These are phyloP conservation scores for Talaromyces sp. DNA, from an alignment of 2,329 filamentous ascomycete species.

Conservation along the genomic window DNA sequence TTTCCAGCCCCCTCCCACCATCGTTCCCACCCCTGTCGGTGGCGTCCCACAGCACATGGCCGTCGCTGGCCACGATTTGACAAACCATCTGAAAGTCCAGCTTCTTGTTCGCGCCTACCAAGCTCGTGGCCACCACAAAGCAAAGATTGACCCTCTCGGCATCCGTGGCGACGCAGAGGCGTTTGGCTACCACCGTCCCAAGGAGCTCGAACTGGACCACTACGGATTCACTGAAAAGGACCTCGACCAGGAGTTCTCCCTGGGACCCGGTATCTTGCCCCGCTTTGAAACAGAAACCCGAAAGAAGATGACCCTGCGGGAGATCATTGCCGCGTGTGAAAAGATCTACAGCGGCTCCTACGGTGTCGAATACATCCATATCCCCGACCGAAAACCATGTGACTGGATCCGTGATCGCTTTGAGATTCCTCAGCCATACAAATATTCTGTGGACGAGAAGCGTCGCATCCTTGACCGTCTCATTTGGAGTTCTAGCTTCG, in stretches of 20 bases:
- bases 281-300: constrained; percentile 84
- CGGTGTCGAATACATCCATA: constrained; percentile 97
- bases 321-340: constrained; percentile 91
- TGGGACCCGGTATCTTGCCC: constrained; percentile 92
- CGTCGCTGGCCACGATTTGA: constrained; percentile 73
- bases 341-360: constrained; percentile 96
- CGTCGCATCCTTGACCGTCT: constrained; percentile 92
- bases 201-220: constrained; percentile 87
- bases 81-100: constrained; percentile 97
- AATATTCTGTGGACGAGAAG: constrained; percentile 98
- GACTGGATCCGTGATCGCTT: constrained; percentile 96
- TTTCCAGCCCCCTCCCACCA: constrained; percentile 90
- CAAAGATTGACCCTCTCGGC: constrained; percentile 90
- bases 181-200: constrained; percentile 81
- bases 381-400: constrained; percentile 93
- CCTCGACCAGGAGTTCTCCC: constrained; percentile 82
- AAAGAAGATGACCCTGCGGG: constrained; percentile 93
- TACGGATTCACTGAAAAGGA: constrained; percentile 96
- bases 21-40: constrained; percentile 76
- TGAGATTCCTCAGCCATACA: constrained; percentile 91
- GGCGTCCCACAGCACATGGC: constrained; percentile 71
- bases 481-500: constrained; percentile 98
- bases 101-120: constrained; percentile 96
- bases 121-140: constrained; percentile 96
- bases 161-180: constrained; percentile 82